These are phyloP conservation scores for Candida albicans DNA, from an alignment of 1,139 yeast species.

Conservation along the genomic window DNA sequence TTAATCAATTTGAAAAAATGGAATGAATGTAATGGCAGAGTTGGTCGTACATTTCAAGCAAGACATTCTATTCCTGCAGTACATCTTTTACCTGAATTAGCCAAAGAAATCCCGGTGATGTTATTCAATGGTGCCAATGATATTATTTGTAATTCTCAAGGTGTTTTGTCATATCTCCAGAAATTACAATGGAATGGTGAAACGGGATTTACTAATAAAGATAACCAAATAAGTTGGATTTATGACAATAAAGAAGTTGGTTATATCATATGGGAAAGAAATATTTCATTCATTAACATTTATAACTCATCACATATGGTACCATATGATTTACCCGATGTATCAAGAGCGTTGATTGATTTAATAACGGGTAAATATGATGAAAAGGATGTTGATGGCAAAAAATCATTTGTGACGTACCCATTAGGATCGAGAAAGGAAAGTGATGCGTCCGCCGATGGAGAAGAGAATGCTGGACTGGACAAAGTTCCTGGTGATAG, in stretches of 20 bases:
- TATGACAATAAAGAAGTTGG: conserved; percentile 54
- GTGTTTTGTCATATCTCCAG: conserved; percentile 66
- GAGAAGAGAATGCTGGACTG: conserved; percentile 6
- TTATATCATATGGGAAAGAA: conserved; percentile 55
- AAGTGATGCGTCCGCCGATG: conserved; percentile 9
- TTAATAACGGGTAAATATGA: conserved; percentile 39
- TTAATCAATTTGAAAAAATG: conserved; percentile 50
- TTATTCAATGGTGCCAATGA: conserved; percentile 89
- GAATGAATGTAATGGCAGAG: conserved; percentile 74
- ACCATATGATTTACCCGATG: conserved; percentile 76
- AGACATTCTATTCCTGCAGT: conserved; percentile 59
- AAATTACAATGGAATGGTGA: conserved; percentile 68
- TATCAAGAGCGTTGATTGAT: conserved; percentile 70
- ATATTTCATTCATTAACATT: conserved; percentile 74
- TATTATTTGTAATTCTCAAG: conserved; percentile 80
- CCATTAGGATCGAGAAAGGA: conserved; percentile 29
- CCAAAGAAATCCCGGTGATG: conserved; percentile 62
- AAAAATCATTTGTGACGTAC: conserved; percentile 26
- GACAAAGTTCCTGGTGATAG: background rate
- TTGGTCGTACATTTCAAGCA: conserved; percentile 54
- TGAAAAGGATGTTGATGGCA: conserved; percentile 17
- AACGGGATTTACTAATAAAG: conserved; percentile 52
- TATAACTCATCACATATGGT: conserved; percentile 91
- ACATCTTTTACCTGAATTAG: conserved; percentile 61
- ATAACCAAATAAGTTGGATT: conserved; percentile 47